Evolutionary conservation across 768 basidiomycete species (phyloP), one percentile per base, ranked within the genome.

Genomic region (Hypholoma fasciculare): DNA sequence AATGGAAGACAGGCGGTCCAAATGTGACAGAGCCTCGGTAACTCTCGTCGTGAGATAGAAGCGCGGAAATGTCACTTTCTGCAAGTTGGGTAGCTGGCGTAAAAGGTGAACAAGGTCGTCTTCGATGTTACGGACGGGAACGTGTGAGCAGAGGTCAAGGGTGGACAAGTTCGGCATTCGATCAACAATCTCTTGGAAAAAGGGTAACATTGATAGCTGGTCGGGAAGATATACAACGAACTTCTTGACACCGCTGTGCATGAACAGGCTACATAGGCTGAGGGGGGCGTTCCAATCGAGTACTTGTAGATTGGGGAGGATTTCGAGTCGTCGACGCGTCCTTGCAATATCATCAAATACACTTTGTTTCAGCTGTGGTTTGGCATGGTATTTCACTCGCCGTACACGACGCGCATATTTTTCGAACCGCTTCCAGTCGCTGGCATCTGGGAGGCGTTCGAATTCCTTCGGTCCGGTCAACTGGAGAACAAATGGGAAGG

Each of bases 331-430:
- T 0, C 80, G 78, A 3, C 87, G 77, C 8, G 86, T 82, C 44
- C 82, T 76, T 0, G 83, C 82, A 7, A 87, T 74, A 53, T 82
- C 81, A 65, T 87, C 83, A 62, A 84, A 81, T 56, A 75, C 74
- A 51, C 68, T 68, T 20, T 69, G 66, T 20, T 67, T 23, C 20
- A 63, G 54, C 14, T 62, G 54, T n/a, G 26, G 62, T 9, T 34
- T 5, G 55, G 49, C 62, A 66, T 44, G 57, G 34, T 62, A 62
- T 17, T 44, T 63, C 26, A 86, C 54, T 3, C 63, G 68, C 12
- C 83, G 76, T 17, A 86, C 78, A 47, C 82, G 80, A 16, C 69
- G 63, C n/a, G 76, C 77, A 60, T 87, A 89, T 44, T 74, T 77
- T 56, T 80, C 74, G 63, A 87, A 84, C 34, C 79, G 72, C 19